Base-by-base conservation (phyloP, 176 grass and related monocot genomes). In the Stipa capillata region DNA sequence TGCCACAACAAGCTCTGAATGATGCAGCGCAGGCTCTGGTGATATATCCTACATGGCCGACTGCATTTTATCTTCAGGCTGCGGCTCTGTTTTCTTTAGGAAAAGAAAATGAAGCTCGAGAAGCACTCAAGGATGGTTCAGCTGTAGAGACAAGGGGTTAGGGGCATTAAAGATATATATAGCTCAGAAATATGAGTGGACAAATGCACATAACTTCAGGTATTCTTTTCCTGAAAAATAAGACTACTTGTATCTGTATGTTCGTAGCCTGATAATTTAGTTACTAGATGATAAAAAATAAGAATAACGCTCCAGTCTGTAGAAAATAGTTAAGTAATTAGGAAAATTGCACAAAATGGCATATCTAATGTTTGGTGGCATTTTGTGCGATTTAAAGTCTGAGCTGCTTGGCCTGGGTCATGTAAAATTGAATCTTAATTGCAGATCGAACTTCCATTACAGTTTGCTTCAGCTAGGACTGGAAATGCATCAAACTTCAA, bases 1-100 rank as follows among this genome's bases (percentile, higher is more conserved):
- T 85, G 87, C 62, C 74, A 65, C 84, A 89, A 82, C 56, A 89
- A 81, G 87, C 90, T 42, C 74, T 93, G 7, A 74, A 62, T 59
- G 87, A 93, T 67, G 90, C 90, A 4, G 76, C 82, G 84, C 90
- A 93, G 49, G 84, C 86, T 43, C 80, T 82, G 67, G 84, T 81
- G 14, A 79, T 85, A 50, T 86, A 81, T 13, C 90, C 90, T 33
- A 82, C 84, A 56, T 89, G 90, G 87, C 87, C 90, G 0, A 93
- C 84, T 61, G 79, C 87, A 28, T 93, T 85, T 79, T 89, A 89
- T 72, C 83, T 93, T 23, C 87, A 89, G 71, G 87, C 83, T 11
- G 84, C 76, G 15, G 84, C 84, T 32, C 74, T 93, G 20, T 68
- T 89, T 20, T 79, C 63, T 18, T 64, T 89, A 15, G 90, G 84